Conservation (phyloP, 495 filamentous ascomycete species). For the Penicillium malachiteum region DNA sequence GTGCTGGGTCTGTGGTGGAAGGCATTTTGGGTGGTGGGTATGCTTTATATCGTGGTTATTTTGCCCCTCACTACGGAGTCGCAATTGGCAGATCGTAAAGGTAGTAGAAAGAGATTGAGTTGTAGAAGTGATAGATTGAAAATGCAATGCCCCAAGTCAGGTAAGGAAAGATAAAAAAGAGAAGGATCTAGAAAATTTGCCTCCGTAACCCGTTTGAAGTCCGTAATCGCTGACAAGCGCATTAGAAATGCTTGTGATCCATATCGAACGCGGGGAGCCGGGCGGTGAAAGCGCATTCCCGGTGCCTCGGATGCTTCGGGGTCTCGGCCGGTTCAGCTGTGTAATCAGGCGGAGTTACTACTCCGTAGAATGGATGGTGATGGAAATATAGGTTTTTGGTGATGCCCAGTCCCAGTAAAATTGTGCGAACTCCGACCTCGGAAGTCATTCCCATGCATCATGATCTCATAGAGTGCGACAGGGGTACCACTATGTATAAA, state of each 20-base stretch:
- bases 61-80: slow-evolving; percentile 24
- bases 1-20: slow-evolving; percentile 31
- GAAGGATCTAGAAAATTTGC: slow-evolving; percentile 10
- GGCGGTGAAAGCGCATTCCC: slow-evolving; percentile 10
- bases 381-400: too few relatives aligned
- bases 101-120: background rate
- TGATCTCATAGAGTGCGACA: too few relatives aligned
- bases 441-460: too few relatives aligned
- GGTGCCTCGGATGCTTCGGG: background rate
- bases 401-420: too few relatives aligned
- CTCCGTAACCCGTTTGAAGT: background rate
- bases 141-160: background rate
- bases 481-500: too few relatives aligned
- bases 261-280: slow-evolving; percentile 24
- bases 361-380: too few relatives aligned
- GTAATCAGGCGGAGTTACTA: too few relatives aligned
- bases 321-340: too few relatives aligned
- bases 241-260: slow-evolving; percentile 33
- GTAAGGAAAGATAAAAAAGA: background rate
- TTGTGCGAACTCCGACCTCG: too few relatives aligned
- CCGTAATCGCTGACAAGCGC: slow-evolving; percentile 26
- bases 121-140: background rate
- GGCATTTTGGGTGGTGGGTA: slow-evolving; percentile 31
- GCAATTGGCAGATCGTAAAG: background rate
- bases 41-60: slow-evolving; percentile 4